phyloP scores from a whole-genome alignment of 345 rosid species.

The Gossypioides kirkii region DNA sequence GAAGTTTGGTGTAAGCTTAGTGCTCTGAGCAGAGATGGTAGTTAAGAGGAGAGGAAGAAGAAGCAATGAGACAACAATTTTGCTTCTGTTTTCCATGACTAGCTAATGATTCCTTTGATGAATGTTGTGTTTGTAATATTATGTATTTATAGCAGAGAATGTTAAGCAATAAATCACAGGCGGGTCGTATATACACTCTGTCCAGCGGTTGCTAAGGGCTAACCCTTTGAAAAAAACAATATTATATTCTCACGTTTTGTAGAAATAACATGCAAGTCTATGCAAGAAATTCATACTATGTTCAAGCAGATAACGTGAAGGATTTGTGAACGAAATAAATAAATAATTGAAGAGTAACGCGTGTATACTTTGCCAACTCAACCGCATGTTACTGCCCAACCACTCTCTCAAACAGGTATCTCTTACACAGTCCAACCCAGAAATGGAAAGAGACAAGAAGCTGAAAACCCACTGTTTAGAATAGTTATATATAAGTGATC shows the following conservation, averaged over 20 bases:
- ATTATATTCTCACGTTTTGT: background rate
- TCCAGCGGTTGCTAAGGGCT: background rate
- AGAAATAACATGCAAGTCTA: constrained; percentile 5
- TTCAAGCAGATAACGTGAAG: background rate
- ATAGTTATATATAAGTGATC: too few relatives aligned
- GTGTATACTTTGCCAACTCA: constrained; percentile 9
- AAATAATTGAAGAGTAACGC: background rate
- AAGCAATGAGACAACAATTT: background rate
- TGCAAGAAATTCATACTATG: background rate
- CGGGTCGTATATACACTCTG: background rate
- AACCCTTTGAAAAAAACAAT: background rate
- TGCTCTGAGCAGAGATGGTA: constrained; percentile 37
- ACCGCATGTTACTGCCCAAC: constrained; percentile 1
- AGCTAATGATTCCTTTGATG: background rate
- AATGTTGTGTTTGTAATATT: background rate
- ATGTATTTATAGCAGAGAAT: constrained; percentile 3
- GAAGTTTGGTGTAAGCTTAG: constrained; percentile 36
- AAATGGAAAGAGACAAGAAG: too few relatives aligned
- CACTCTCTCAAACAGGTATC: background rate
- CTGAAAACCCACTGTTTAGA: too few relatives aligned
- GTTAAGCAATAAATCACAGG: background rate
- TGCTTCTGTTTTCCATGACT: constrained; percentile 22
- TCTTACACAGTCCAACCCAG: background rate
- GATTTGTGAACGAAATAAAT: background rate
- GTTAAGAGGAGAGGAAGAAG: constrained; percentile 17